Evolutionary conservation across 495 filamentous ascomycete species (phyloP).

Genomic region (Podospora australis): DNA sequence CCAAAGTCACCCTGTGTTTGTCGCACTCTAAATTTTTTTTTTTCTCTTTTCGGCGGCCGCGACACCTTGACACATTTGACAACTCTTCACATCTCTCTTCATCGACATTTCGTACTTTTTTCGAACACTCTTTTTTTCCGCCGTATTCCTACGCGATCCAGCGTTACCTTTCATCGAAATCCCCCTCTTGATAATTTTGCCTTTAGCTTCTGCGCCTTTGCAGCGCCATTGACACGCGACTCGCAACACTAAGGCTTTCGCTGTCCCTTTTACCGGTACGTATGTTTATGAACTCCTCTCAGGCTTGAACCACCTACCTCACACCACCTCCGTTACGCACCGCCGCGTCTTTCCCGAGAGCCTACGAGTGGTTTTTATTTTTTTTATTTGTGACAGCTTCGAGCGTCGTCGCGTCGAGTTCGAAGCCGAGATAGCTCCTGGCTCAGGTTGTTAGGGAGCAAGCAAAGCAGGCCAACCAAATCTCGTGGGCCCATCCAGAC

Average conservation of each 20-base stretch:
- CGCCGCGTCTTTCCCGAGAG: not conserved
- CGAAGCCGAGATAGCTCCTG: not conserved
- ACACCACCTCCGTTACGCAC: no score
- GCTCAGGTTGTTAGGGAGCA: no score
- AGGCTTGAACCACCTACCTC: not conserved
- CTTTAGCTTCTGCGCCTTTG: not conserved
- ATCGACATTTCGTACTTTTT: conserved; percentile 28
- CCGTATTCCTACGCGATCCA: conserved; percentile 29
- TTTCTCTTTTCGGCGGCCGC: conserved; percentile 18
- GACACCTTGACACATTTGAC: conserved; percentile 21
- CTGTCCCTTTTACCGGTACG: conserved; percentile 20
- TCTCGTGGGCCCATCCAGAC: no score
- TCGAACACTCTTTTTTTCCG: conserved; percentile 25
- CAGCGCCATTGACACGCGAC: not conserved
- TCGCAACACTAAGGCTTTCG: conserved; percentile 11
- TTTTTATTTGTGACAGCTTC: not conserved
- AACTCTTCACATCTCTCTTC: conserved; percentile 14
- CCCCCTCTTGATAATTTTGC: not conserved
- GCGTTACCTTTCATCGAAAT: conserved; percentile 26
- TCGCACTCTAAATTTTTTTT: conserved; percentile 32
- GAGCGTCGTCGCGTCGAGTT: not conserved
- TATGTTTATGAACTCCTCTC: conserved; percentile 4
- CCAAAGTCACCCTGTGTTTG: conserved; percentile 20
- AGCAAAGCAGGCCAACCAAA: no score
- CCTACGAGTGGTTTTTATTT: not conserved